phyloP scores from a whole-genome alignment of 495 filamentous ascomycete genomes.

The Neurospora tetrasperma region DNA sequence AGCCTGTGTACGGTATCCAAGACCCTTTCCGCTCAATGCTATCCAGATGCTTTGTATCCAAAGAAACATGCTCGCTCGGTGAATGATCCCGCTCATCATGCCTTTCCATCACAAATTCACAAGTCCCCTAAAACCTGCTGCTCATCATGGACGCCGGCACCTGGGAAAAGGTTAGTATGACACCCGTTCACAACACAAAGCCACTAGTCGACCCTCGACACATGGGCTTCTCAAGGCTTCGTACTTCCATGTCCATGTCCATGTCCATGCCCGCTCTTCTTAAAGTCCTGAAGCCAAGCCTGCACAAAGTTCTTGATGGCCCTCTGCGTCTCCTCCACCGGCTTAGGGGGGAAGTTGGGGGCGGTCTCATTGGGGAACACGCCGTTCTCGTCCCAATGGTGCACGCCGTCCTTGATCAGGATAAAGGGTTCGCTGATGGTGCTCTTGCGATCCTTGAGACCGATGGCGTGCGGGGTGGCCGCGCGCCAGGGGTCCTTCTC shows the following conservation, averaged over 20 bases:
- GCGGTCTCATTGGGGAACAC: conserved; percentile 50
- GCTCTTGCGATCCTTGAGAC: conserved; percentile 33
- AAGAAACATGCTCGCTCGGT: background rate
- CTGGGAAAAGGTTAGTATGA: background rate
- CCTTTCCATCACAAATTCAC: background rate
- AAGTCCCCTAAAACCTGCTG: background rate
- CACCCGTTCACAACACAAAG: background rate
- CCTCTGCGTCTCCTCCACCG: conserved; percentile 44
- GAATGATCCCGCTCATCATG: background rate
- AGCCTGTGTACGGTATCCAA: background rate
- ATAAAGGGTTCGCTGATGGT: conserved; percentile 52
- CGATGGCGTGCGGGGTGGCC: conserved; percentile 50
- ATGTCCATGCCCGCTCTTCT: conserved; percentile 2
- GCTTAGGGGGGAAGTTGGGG: conserved; percentile 39
- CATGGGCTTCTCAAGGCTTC: background rate
- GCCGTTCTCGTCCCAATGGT: conserved; percentile 68
- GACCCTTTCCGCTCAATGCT: background rate
- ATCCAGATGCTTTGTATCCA: background rate
- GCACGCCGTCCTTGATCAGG: conserved; percentile 51
- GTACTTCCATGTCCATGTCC: background rate
- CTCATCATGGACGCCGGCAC: background rate
- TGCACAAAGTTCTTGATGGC: conserved; percentile 49
- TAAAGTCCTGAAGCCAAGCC: conserved; percentile 54
- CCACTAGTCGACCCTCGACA: background rate
- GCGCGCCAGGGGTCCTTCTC: conserved; percentile 61